phyloP scores from a whole-genome alignment of 2,329 filamentous ascomycete genomes.

The Hypoxylon sp. region DNA sequence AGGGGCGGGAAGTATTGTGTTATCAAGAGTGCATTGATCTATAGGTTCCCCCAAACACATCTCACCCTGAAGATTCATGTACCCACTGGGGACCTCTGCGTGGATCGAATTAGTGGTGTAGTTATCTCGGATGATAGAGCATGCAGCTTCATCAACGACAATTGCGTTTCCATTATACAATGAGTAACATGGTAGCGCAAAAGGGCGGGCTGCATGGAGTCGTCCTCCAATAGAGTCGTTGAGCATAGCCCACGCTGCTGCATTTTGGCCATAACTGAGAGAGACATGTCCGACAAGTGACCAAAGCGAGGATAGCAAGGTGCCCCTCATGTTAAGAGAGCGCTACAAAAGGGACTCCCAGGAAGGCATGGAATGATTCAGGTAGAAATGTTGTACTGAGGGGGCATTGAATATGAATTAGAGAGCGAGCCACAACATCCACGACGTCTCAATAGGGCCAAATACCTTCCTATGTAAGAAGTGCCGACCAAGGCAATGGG shows the following conservation, averaged over 20 bases:
- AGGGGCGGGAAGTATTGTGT: slow-evolving; percentile 41
- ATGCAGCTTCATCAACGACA: slow-evolving; percentile 42
- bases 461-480: background rate
- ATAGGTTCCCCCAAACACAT: slow-evolving; percentile 48
- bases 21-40: slow-evolving; percentile 52
- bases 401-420: background rate
- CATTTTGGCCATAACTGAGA: slow-evolving; percentile 16
- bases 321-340: slow-evolving; percentile 10
- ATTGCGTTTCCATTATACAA: slow-evolving; percentile 46
- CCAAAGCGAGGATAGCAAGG: background rate
- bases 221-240: slow-evolving; percentile 46
- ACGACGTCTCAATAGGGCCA: background rate
- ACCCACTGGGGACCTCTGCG: slow-evolving; percentile 44
- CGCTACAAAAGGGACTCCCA: background rate
- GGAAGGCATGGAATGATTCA: background rate
- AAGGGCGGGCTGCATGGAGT: slow-evolving; percentile 39
- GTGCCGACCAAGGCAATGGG: background rate
- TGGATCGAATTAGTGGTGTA: slow-evolving; percentile 50
- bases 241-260: slow-evolving; percentile 27
- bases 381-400: background rate
- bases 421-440: background rate
- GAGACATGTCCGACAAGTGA: slow-evolving; percentile 5
- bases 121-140: slow-evolving; percentile 45
- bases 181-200: slow-evolving; percentile 53
- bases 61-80: slow-evolving; percentile 51